phyloP scores from a whole-genome alignment of 306 rosid genomes.

The Dalbergia oliveri region DNA sequence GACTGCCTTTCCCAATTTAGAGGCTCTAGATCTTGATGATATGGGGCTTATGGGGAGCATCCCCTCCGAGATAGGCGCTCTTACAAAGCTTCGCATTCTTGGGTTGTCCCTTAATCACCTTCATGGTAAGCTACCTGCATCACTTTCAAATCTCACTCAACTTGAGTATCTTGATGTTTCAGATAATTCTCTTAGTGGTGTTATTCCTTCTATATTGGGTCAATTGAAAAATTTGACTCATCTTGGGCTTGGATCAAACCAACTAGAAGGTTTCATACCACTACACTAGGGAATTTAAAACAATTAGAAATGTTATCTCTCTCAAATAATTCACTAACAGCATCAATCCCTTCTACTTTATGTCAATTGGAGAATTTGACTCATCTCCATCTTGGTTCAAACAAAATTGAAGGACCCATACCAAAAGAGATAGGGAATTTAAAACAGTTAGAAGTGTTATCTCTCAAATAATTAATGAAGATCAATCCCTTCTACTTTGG shows the following conservation, averaged over 20 bases:
- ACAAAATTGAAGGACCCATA: neutral
- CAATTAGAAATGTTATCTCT: neutral
- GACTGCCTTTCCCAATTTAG: neutral
- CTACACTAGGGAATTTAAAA: neutral
- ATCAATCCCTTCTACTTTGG: neutral
- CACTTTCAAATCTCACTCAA: neutral
- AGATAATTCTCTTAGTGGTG: neutral
- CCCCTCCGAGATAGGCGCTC: neutral
- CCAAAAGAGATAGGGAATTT: neutral
- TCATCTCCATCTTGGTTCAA: neutral
- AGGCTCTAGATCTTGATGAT: neutral
- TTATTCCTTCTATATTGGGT: neutral
- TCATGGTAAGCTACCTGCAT: neutral
- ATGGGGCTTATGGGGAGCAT: neutral
- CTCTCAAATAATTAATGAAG: neutral
- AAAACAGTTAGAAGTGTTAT: neutral
- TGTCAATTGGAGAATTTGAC: neutral
- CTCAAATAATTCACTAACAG: neutral
- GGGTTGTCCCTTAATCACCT: neutral
- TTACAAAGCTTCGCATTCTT: neutral
- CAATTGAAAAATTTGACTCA: neutral
- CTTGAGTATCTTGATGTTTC: too few species aligned
- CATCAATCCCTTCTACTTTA: neutral
- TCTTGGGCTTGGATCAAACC: neutral
- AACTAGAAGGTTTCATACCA: neutral